Base-by-base conservation (phyloP, 768 basidiomycete genomes). In the Inosperma sp. region DNA sequence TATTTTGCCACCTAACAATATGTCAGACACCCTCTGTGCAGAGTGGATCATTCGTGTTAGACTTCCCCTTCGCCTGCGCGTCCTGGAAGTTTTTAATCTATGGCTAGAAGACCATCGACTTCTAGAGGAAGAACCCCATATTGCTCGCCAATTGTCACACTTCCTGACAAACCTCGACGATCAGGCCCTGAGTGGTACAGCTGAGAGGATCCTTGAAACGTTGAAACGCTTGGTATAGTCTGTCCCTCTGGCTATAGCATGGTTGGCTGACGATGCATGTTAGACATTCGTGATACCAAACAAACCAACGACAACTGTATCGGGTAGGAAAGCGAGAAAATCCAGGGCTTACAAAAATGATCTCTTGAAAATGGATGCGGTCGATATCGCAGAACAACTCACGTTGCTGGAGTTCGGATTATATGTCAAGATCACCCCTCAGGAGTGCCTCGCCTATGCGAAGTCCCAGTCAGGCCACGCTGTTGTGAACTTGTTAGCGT, bases 331-430 rank as follows among this genome's bases (percentile, higher is more conserved):
- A 52, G 56, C 73, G 33, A 70, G 72, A 54, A 79, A 75, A 57
- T 69, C 72, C 17, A 80, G 77, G 58, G 62, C 72, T 4, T 74
- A 76, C 50, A 81, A 76, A 61, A 74, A 79, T 56, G 86, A 87
- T 43, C 64, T 93, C 14, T 62, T 80, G 10, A 78, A 81, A 56
- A 72, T 87, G 52, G 83, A 88, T 57, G 75, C 88, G 2, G 61
- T 76, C 17, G 81, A 85, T 49, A 60, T 95, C 27, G 91, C 91
- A 0, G 81, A 91, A 35, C 91, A 94, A 59, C 72, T 95, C 36
- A 82, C 85, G n/a, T 68, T 93, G 37, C 71, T 83, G 54, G 89
- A 94, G 63, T 81, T 76, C 49, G 68, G 74, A 30, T 71, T 84
- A 5, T 95, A 93, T 65, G 67, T 72, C 52, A 82, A 80, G 61